Conservation (phyloP, 2,329 filamentous ascomycete genomes). For the Verticillium albo-atrum region DNA sequence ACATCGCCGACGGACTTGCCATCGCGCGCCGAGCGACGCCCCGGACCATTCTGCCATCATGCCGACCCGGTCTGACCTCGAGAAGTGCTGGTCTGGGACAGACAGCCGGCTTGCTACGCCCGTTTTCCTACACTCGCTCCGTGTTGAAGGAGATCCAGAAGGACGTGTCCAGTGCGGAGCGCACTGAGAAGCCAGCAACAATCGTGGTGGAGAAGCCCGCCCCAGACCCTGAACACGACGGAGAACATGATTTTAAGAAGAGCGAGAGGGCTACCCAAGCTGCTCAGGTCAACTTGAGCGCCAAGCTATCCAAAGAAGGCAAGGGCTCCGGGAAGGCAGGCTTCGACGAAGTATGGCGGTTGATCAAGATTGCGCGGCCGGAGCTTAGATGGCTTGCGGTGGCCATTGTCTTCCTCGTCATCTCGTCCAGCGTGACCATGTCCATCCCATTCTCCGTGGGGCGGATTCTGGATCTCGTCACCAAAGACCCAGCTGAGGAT, state of each 20-base stretch:
- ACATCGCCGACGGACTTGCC: neutral
- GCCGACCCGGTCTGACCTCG: neutral
- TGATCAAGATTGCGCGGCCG: constrained; percentile 84
- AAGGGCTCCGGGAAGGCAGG: constrained; percentile 55
- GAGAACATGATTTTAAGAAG: constrained; percentile 47
- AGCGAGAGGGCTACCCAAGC: constrained; percentile 85
- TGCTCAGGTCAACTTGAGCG: constrained; percentile 83
- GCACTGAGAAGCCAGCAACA: neutral
- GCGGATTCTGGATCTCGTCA: constrained; percentile 88
- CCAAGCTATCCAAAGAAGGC: constrained; percentile 81
- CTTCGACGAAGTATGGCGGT: constrained; percentile 72
- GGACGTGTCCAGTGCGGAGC: neutral
- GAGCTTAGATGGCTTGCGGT: constrained; percentile 73
- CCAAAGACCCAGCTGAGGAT: constrained; percentile 63
- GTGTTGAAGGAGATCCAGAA: constrained; percentile 15
- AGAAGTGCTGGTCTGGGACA: neutral
- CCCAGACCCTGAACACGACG: constrained; percentile 33
- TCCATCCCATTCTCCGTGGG: constrained; percentile 95
- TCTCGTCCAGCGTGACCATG: constrained; percentile 93
- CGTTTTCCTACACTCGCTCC: constrained; percentile 22
- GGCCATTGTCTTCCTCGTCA: constrained; percentile 79
- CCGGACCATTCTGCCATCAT: neutral
- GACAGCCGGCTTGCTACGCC: constrained; percentile 14
- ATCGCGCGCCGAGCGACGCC: neutral
- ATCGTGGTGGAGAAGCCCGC: constrained; percentile 7